Percentiles rank a stretch among this genome's conserved stretches.
These are phyloP conservation scores for Elaeagnus macrophylla DNA, from an alignment of 306 rosid genomes.

Conservation along the genomic window DNA sequence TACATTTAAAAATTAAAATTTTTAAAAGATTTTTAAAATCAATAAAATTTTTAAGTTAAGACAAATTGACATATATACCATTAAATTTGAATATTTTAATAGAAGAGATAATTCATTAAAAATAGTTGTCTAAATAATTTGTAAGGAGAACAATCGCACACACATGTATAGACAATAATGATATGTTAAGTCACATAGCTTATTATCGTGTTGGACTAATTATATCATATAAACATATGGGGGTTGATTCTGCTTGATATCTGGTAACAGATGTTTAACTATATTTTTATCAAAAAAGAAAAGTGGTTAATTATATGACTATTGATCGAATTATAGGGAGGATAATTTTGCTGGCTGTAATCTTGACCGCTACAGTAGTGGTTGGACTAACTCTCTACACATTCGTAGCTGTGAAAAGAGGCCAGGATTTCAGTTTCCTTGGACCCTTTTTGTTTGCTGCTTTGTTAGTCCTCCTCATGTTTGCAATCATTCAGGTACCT, in stretches of 20 bases:
- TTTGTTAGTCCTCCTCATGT: constrained; percentile 13
- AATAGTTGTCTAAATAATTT: no score
- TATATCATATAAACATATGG: no score
- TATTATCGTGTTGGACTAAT: no score
- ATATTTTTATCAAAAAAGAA: neutral
- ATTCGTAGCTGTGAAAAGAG: constrained; percentile 31
- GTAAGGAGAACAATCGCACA: no score
- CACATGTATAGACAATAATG: no score
- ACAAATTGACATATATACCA: no score
- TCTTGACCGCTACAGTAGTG: constrained; percentile 22
- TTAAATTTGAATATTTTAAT: no score
- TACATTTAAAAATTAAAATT: no score
- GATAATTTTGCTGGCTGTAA: constrained; percentile 18
- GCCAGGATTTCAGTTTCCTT: constrained; percentile 26
- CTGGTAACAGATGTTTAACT: neutral
- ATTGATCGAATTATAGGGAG: constrained; percentile 15
- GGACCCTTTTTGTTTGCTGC: constrained; percentile 34
- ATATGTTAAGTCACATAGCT: no score
- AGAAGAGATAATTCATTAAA: no score
- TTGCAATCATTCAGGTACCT: constrained; percentile 25
- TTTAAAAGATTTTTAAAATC: no score
- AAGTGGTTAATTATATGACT: neutral
- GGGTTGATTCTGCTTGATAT: neutral
- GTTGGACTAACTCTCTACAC: constrained; percentile 27
- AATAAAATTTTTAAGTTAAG: no score